These are phyloP conservation scores for Elongisporangium senticosum DNA, from an alignment of 352 stramenopile species.

Conservation along the genomic window DNA sequence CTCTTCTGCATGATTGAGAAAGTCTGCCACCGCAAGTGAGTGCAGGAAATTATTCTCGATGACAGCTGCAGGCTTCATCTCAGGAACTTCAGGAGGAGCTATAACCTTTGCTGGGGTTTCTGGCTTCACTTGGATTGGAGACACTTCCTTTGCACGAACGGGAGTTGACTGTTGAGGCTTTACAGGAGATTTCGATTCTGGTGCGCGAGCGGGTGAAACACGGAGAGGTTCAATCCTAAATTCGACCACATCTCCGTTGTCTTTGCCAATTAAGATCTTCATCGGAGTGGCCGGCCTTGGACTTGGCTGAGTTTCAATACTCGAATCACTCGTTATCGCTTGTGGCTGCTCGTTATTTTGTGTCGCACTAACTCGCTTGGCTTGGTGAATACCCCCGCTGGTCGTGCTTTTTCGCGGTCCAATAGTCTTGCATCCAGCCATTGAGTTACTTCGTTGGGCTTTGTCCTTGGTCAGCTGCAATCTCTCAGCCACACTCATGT, in stretches of 20 bases:
- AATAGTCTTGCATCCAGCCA: conserved; percentile 1
- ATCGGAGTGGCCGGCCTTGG: conserved; percentile 9
- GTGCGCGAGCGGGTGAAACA: background rate
- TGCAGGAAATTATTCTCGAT: conserved; percentile 63
- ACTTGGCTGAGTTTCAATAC: background rate
- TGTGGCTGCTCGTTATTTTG: background rate
- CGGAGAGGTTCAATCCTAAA: conserved; percentile 16
- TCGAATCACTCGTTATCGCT: background rate
- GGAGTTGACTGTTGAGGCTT: background rate
- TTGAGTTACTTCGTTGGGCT: conserved; percentile 23
- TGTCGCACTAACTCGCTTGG: background rate
- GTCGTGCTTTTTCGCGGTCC: background rate
- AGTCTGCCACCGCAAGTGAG: conserved; percentile 57
- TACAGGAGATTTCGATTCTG: conserved; percentile 4
- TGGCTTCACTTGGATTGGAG: conserved; percentile 4
- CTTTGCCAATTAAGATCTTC: conserved; percentile 14
- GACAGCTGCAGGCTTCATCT: conserved; percentile 1
- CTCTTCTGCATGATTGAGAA: conserved; percentile 66
- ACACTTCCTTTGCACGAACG: conserved; percentile 10
- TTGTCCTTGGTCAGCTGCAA: conserved; percentile 52
- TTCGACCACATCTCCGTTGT: conserved; percentile 7
- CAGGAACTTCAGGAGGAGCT: background rate
- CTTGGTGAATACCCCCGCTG: background rate
- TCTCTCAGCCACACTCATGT: conserved; percentile 63
- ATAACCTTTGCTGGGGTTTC: background rate